Conservation (phyloP, 2,329 filamentous ascomycete species). For the Dryadomyces sulphureus region DNA sequence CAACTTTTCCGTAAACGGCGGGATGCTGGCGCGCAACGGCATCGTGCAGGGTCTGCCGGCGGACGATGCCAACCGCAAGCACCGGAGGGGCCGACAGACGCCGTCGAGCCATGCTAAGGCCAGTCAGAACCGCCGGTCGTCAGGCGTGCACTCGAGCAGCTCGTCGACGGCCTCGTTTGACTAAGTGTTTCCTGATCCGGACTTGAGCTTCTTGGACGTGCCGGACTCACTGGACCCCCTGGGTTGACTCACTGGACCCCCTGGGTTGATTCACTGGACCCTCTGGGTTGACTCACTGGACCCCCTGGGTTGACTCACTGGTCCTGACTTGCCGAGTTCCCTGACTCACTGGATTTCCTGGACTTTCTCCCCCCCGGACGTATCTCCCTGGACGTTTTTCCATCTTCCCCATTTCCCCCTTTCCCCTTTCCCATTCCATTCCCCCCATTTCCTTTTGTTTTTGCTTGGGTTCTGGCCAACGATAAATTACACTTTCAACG, state of each 20-base stretch:
- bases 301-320: too few relatives aligned
- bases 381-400: background rate
- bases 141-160: conserved; percentile 46
- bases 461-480: conserved; percentile 1
- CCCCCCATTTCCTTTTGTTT: background rate
- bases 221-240: too few relatives aligned
- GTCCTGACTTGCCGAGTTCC: too few relatives aligned
- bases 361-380: background rate
- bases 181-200: too few relatives aligned
- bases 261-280: too few relatives aligned
- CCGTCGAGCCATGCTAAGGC: conserved; percentile 8
- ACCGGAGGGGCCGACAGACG: conserved; percentile 33
- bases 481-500: conserved; percentile 16
- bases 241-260: too few relatives aligned
- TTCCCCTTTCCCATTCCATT: background rate
- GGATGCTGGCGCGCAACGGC: conserved; percentile 63
- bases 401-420: background rate
- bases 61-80: conserved; percentile 32
- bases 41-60: conserved; percentile 52
- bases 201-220: too few relatives aligned
- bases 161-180: conserved; percentile 47
- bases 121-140: conserved; percentile 12
- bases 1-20: conserved; percentile 93
- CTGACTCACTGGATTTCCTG: too few relatives aligned
- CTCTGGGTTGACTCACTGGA: too few relatives aligned